Evolutionary conservation across 305 asterid species (phyloP).

Genomic region (Solanum hybrid): DNA sequence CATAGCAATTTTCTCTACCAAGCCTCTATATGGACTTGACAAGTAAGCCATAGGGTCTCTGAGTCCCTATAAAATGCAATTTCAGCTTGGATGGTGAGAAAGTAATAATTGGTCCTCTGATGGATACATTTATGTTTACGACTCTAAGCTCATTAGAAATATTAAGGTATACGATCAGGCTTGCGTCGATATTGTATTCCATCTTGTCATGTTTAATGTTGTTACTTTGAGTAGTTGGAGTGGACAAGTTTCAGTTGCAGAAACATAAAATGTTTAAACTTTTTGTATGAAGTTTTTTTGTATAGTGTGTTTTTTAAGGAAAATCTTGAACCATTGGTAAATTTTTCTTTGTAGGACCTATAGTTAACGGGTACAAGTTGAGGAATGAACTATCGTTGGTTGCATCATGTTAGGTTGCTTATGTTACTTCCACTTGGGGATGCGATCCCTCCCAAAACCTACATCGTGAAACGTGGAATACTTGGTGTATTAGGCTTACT

Average conservation of each 20-base stretch:
- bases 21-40: not conserved
- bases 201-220: not conserved
- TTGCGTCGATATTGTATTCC: not conserved
- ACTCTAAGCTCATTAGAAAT: not conserved
- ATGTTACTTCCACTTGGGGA: not conserved
- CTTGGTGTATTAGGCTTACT: not conserved
- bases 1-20: not conserved
- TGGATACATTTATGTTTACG: not conserved
- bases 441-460: not conserved
- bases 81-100: not conserved
- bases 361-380: not conserved
- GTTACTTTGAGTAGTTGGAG: not conserved
- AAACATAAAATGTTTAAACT: not conserved
- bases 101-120: not conserved
- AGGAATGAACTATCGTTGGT: not conserved
- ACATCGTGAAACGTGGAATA: not conserved
- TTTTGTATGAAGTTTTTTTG: not conserved
- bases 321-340: not conserved
- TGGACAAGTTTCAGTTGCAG: not conserved
- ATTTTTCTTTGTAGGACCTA: not conserved
- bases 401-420: not conserved
- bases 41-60: not conserved
- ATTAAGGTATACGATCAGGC: not conserved
- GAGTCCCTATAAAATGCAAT: not conserved
- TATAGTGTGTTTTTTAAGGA: not conserved